These are phyloP conservation scores for Calvatia gigantea DNA, from an alignment of 768 basidiomycete species.

Conservation along the genomic window DNA sequence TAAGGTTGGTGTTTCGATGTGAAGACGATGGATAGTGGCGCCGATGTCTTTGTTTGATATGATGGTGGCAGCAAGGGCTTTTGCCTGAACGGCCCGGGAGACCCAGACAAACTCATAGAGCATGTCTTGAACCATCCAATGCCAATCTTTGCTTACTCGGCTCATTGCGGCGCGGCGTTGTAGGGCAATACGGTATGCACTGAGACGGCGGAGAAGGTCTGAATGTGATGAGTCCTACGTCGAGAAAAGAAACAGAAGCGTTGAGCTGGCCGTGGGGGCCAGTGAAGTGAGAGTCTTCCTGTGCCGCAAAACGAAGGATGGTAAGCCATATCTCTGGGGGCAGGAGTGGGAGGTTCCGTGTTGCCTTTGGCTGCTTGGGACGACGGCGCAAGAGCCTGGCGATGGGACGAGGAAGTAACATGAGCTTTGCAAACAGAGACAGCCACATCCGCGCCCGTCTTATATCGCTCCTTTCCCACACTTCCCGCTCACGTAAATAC, in stretches of 20 bases:
- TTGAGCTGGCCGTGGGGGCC: conserved; percentile 11
- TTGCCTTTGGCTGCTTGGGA: not conserved
- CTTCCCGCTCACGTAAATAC: not conserved
- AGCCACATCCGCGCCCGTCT: not conserved
- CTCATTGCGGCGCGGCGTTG: conserved; percentile 45
- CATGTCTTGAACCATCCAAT: conserved; percentile 47
- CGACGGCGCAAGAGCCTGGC: not conserved
- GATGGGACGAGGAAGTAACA: not conserved
- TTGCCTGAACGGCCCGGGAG: conserved; percentile 34
- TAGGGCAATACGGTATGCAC: conserved; percentile 46
- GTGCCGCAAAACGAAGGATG: conserved; percentile 57
- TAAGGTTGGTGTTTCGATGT: conserved; percentile 65
- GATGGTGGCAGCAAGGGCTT: conserved; percentile 18
- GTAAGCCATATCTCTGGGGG: conserved; percentile 67
- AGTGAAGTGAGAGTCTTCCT: conserved; percentile 15
- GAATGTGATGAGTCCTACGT: conserved; percentile 35
- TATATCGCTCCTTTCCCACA: not conserved
- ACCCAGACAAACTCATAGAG: conserved; percentile 75
- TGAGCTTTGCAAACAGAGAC: too few species aligned
- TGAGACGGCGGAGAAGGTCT: conserved; percentile 31
- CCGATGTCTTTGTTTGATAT: conserved; percentile 19
- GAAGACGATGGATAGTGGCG: conserved; percentile 57
- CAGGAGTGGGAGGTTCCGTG: conserved; percentile 21
- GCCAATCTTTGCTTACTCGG: conserved; percentile 55
- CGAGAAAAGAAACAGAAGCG: conserved; percentile 54